Conservation (phyloP, 768 basidiomycete genomes). For the Suillus lakei region DNA sequence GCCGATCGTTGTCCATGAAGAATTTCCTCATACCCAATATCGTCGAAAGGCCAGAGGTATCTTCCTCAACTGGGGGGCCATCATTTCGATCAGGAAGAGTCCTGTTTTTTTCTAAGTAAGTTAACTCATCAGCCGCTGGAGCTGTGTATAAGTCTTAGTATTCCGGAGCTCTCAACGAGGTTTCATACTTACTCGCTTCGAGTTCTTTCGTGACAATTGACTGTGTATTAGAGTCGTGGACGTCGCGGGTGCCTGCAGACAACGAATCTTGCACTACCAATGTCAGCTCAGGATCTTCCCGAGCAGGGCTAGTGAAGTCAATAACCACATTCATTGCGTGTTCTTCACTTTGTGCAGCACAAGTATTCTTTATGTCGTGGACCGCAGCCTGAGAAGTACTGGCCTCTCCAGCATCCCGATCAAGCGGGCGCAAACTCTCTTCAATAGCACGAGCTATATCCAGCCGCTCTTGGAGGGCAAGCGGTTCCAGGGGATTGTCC, state of each 20-base stretch:
- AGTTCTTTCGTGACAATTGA: background rate
- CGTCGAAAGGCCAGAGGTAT: slow-evolving; percentile 23
- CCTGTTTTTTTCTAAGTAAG: background rate
- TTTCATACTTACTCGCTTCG: background rate
- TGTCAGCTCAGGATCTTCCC: slow-evolving; percentile 27
- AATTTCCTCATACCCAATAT: slow-evolving; percentile 75
- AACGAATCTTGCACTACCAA: slow-evolving; percentile 37
- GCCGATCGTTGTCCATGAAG: slow-evolving; percentile 50
- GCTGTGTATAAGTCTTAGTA: background rate
- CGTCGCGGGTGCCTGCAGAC: background rate
- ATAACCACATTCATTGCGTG: slow-evolving; percentile 17
- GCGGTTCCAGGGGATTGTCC: slow-evolving; percentile 19
- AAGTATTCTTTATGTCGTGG: slow-evolving; percentile 13
- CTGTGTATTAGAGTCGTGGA: background rate
- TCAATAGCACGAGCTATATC: slow-evolving; percentile 52
- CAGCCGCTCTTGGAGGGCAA: slow-evolving; percentile 40
- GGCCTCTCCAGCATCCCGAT: slow-evolving; percentile 10
- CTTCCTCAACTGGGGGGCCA: background rate
- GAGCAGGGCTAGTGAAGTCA: slow-evolving; percentile 5
- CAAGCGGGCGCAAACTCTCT: slow-evolving; percentile 44
- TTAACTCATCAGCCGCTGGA: background rate
- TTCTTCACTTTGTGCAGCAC: slow-evolving; percentile 10
- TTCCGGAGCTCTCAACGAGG: background rate
- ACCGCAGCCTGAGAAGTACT: slow-evolving; percentile 11
- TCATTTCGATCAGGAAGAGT: background rate